Base-by-base conservation (phyloP, 2,329 filamentous ascomycete genomes). In the Trichoderma simmonsii region DNA sequence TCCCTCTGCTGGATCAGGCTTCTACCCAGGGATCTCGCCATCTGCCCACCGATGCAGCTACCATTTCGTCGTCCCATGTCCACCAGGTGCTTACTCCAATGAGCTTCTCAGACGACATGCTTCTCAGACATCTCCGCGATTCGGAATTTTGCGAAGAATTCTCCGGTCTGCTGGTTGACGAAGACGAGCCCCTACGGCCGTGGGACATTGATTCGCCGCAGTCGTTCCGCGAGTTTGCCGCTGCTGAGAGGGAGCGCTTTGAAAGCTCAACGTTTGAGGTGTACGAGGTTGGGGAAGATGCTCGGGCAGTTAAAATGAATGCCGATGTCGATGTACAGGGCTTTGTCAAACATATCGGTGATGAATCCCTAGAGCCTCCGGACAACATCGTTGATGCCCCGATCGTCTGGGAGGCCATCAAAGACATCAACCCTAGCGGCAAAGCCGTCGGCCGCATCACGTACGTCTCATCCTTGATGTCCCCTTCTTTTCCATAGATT, bases 201-300 rank as follows among this genome's bases (percentile, higher is more conserved):
- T 65, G 75, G 9, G 82, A 83, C 11, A 77, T 83, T 8, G 78
- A 82, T 24, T 71, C 76, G 26, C 71, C 76, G 3, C 71, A 76
- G 18, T 63, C 81, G 9, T 81, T 85, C 39, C 71, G 75, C 15
- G 76, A 78, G 43, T 81, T 81, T 75, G 81, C 81, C 1, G 75
- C 79, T 8, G 81, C 78, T 48, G 82, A 84, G 54, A 78, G 80
- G 8, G 79, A 82, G 32, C 76, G 77, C 36, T 83, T 84, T 51
- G 82, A 82, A 4, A 85, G 86, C 72, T 85, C 85, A 3, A 86
- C 87, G 18, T 88, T 87, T 73, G 87, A 88, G 74, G 85, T 90
- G 4, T 90, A 88, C 75, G 87, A 90, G 73, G 82, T 90, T 14
- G 83, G 82, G 1, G 78, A 78, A 4, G 84, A 88, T 69, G 85